A percentile compares a stretch with the other conserved stretches of the same genome.
These are phyloP conservation scores for Coix lacrymajobi DNA, from an alignment of 176 grass and related monocot genomes.

Conservation along the genomic window DNA sequence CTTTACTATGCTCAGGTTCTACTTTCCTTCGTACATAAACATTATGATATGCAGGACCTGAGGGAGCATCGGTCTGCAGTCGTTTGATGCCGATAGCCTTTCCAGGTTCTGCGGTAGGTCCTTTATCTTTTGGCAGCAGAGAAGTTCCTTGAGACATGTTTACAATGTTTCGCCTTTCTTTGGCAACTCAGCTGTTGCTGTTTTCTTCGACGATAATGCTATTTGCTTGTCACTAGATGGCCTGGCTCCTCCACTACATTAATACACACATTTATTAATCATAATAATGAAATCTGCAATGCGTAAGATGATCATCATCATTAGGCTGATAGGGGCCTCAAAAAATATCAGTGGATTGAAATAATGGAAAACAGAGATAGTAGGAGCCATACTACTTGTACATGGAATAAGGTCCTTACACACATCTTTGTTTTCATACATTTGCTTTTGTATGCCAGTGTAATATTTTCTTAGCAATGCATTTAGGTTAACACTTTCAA, in stretches of 20 bases:
- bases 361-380: neutral
- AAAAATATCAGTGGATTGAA: neutral
- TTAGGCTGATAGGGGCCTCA: constrained; percentile 1
- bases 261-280: neutral
- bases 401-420: neutral
- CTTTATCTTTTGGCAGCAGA: constrained; percentile 40
- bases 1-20: constrained; percentile 59
- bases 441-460: neutral
- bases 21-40: constrained; percentile 74
- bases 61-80: constrained; percentile 32
- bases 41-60: constrained; percentile 52
- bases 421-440: neutral
- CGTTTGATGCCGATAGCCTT: constrained; percentile 43
- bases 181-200: constrained; percentile 26
- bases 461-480: constrained; percentile 1
- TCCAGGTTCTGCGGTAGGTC: constrained; percentile 22
- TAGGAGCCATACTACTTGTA: neutral
- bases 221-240: constrained; percentile 40
- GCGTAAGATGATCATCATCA: neutral
- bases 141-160: constrained; percentile 41
- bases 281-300: constrained; percentile 21
- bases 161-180: constrained; percentile 37
- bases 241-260: constrained; percentile 19
- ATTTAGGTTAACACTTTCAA: neutral
- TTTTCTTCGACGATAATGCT: constrained; percentile 34